Conservation (phyloP, 2,329 filamentous ascomycete genomes). For the Chaetomium sp. region DNA sequence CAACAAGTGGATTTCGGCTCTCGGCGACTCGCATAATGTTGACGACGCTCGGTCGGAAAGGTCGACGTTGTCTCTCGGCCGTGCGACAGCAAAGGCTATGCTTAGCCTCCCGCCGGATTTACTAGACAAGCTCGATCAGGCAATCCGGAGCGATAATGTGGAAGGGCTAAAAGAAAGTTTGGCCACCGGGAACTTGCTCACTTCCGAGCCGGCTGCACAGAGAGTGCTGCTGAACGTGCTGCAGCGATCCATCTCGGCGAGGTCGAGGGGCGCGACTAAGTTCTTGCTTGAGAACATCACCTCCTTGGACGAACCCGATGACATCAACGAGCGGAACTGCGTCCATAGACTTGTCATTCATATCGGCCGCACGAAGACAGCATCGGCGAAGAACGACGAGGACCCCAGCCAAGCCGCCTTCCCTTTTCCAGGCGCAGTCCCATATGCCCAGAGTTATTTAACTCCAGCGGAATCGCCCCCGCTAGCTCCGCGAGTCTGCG, state of each 20-base stretch:
- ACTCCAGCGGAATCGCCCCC: slow-evolving; percentile 68
- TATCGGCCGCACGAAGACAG: slow-evolving; percentile 68
- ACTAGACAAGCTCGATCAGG: slow-evolving; percentile 65
- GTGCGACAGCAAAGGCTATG: slow-evolving; percentile 68
- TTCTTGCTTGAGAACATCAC: slow-evolving; percentile 62
- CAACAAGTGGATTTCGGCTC: slow-evolving; percentile 83
- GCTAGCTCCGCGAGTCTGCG: slow-evolving; percentile 53
- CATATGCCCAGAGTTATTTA: slow-evolving; percentile 65
- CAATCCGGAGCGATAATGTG: slow-evolving; percentile 63
- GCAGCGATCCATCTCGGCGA: slow-evolving; percentile 67
- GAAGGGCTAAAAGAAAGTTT: slow-evolving; percentile 50
- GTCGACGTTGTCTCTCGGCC: slow-evolving; percentile 69
- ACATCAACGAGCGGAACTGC: slow-evolving; percentile 90
- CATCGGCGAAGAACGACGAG: slow-evolving; percentile 37
- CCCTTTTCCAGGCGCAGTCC: slow-evolving; percentile 41
- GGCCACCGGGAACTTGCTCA: slow-evolving; percentile 48
- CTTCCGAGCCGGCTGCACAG: slow-evolving; percentile 51
- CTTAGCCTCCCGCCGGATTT: slow-evolving; percentile 62
- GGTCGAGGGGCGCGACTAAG: slow-evolving; percentile 63
- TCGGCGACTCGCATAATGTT: slow-evolving; percentile 69
- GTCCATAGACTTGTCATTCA: slow-evolving; percentile 89
- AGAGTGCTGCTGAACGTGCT: slow-evolving; percentile 71
- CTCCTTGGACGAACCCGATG: slow-evolving; percentile 75
- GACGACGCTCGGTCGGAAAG: slow-evolving; percentile 70
- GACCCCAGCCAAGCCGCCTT: slow-evolving; percentile 47